Base-by-base conservation (phyloP, 192 early-diverging fungal genomes). In the Backusella circina region DNA sequence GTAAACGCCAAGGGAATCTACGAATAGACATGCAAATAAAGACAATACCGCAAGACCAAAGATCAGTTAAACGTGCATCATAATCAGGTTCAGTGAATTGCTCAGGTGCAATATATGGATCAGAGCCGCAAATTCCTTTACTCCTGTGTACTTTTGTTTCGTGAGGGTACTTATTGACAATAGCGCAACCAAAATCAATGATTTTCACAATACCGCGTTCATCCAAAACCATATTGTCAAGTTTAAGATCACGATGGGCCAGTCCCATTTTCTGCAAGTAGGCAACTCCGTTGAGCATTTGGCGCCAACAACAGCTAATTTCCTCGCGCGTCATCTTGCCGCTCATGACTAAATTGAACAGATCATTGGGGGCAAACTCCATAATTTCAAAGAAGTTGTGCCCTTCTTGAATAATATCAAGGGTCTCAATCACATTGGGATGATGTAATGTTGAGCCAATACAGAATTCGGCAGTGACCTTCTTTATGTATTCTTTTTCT, bases 21-120 rank as follows among this genome's bases (percentile, higher is more conserved):
- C 89, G 87, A 28, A 91, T 81, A 8, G 85, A 85, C 89, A 94
- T 89, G 72, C 92, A 92, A 70, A 92, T 88, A 82, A 91, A 96
- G 68, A 98, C 95, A 72, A 99, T 95, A 51, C 94, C 97, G 35
- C 89, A 75, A 12, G 93, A 91, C 97, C 97, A 99, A 28, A 99
- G 84, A 83, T 99, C 97, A 2, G 95, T 90, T 7, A 84, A 75
- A 70, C 92, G 90, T 10, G 92, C 89, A 76, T 96, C 94, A 75
- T 99, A 96, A 39, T 92, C 89, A 15, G 85, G 84, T 2, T 86
- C 85, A 31, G 80, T 81, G 74, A 93, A 92, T 30, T 89, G 86
- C 76, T 98, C 97, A 33, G 97, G 97, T 0, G 95, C 96, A 86
- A 99, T 99, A 84, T 98, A 99, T 7, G 97, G 97, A 50, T 96